Conservation (phyloP, 2,329 filamentous ascomycete species). For the Aspergillus quadricinctus region DNA sequence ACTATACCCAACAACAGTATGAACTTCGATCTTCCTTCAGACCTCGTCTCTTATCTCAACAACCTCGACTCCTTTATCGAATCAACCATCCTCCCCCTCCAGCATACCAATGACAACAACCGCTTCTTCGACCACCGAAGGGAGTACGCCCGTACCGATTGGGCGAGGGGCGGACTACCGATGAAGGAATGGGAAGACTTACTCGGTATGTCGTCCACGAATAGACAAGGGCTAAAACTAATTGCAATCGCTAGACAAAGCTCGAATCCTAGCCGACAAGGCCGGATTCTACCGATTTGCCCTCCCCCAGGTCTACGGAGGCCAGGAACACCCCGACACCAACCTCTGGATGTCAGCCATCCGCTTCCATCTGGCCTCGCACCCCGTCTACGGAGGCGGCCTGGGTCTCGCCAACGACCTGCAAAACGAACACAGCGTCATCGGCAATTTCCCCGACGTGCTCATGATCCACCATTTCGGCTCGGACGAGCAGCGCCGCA, state of each 20-base stretch:
- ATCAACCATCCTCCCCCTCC: slow-evolving; percentile 36
- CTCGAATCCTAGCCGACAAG: slow-evolving; percentile 50
- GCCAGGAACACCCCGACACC: slow-evolving; percentile 37
- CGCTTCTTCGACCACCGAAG: slow-evolving; percentile 64
- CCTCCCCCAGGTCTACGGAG: slow-evolving; percentile 54
- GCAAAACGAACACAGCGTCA: slow-evolving; percentile 60
- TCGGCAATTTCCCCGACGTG: slow-evolving; percentile 60
- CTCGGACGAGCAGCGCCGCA: slow-evolving; percentile 49
- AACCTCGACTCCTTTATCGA: slow-evolving; percentile 57
- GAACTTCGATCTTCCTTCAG: slow-evolving; percentile 54
- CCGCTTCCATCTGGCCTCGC: slow-evolving; percentile 55
- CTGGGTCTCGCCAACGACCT: slow-evolving; percentile 60
- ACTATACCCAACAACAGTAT: slow-evolving; percentile 28
- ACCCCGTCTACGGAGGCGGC: slow-evolving; percentile 39
- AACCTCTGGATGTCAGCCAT: slow-evolving; percentile 64
- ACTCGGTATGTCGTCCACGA: slow-evolving; percentile 25
- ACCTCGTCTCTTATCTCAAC: slow-evolving; percentile 46
- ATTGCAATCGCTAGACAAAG: slow-evolving; percentile 28
- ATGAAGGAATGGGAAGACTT: slow-evolving; percentile 57
- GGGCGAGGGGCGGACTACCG: slow-evolving; percentile 55
- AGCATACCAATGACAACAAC: slow-evolving; percentile 55
- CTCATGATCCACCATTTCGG: slow-evolving; percentile 61
- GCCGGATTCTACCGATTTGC: slow-evolving; percentile 60
- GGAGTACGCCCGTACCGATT: slow-evolving; percentile 59
- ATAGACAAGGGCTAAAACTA: neutral